These are phyloP conservation scores for Calonectria honghensis DNA, from an alignment of 2,329 filamentous ascomycete genomes.

Conservation along the genomic window DNA sequence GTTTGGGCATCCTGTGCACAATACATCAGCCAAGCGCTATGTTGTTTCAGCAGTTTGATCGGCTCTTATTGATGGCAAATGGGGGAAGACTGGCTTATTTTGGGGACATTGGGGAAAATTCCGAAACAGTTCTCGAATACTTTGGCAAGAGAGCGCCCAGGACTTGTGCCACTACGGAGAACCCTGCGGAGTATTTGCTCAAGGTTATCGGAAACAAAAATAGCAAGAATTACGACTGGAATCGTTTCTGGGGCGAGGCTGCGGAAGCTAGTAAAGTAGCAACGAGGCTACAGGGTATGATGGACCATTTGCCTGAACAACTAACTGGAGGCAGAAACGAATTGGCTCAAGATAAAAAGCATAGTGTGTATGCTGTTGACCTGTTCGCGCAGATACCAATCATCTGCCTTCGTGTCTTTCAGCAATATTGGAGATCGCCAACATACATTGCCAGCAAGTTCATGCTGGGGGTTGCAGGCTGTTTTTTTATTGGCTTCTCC, in stretches of 20 bases:
- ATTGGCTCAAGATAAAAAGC: no score
- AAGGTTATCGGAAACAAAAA: conserved; percentile 50
- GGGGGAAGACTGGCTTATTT: conserved; percentile 53
- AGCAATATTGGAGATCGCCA: conserved; percentile 94
- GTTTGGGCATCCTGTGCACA: conserved; percentile 70
- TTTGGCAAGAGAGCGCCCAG: conserved; percentile 49
- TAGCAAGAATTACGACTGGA: conserved; percentile 47
- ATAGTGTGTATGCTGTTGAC: no score
- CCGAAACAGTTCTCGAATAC: conserved; percentile 45
- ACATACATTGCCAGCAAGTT: conserved; percentile 91
- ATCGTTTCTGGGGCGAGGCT: conserved; percentile 59
- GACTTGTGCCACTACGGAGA: conserved; percentile 46
- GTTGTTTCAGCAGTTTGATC: conserved; percentile 69
- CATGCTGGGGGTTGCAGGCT: conserved; percentile 76
- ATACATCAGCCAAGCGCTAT: conserved; percentile 63
- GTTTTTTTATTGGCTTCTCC: conserved; percentile 88
- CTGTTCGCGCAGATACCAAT: conserved; percentile 74
- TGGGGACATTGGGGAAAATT: conserved; percentile 52
- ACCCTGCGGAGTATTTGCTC: conserved; percentile 55
- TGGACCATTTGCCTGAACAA: conserved; percentile 71
- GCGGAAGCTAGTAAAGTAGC: conserved; percentile 69
- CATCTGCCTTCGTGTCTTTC: conserved; percentile 84
- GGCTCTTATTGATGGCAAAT: conserved; percentile 68
- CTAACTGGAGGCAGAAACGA: neutral
- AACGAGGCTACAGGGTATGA: conserved; percentile 73